Conservation (phyloP, 257 asterid genomes). For the Henckelia pumila region DNA sequence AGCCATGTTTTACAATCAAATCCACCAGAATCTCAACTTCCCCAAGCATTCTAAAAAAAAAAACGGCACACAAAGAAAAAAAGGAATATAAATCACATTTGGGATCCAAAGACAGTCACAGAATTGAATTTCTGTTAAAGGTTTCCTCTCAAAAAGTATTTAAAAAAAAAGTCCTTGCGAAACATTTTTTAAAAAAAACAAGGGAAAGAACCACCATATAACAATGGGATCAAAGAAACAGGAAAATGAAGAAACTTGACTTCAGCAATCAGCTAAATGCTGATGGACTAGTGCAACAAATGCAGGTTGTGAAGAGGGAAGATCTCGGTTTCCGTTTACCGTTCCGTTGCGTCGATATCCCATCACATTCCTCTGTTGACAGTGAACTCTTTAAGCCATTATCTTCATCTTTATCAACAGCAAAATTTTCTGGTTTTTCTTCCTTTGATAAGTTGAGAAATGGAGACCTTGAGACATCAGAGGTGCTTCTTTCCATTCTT, state of each 20-base stretch:
- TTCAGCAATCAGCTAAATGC: conserved; percentile 32
- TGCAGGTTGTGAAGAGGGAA: conserved; percentile 71
- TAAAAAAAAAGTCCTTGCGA: neutral
- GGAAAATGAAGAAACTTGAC: neutral
- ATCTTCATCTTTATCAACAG: conserved; percentile 16
- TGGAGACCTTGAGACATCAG: conserved; percentile 36
- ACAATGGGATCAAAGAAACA: conserved; percentile 11
- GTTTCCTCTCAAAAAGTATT: conserved; percentile 13
- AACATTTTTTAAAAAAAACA: neutral
- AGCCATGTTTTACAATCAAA: conserved; percentile 22
- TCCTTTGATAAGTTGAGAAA: conserved; percentile 22
- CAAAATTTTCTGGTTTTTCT: conserved; percentile 25
- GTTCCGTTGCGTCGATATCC: conserved; percentile 28
- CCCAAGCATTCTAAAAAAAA: conserved; percentile 25
- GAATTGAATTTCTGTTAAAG: neutral
- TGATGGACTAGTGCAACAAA: conserved; percentile 58
- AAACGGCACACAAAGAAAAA: neutral
- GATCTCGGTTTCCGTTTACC: conserved; percentile 48
- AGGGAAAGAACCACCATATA: neutral
- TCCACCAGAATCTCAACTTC: conserved; percentile 2
- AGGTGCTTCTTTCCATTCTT: conserved; percentile 63
- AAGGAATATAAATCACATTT: neutral
- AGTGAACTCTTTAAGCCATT: conserved; percentile 22
- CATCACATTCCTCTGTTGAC: conserved; percentile 27
- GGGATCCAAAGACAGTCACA: neutral